Evolutionary conservation across 106 monocot genomes (phyloP).

Genomic region (Dactylorhiza incarnata): DNA sequence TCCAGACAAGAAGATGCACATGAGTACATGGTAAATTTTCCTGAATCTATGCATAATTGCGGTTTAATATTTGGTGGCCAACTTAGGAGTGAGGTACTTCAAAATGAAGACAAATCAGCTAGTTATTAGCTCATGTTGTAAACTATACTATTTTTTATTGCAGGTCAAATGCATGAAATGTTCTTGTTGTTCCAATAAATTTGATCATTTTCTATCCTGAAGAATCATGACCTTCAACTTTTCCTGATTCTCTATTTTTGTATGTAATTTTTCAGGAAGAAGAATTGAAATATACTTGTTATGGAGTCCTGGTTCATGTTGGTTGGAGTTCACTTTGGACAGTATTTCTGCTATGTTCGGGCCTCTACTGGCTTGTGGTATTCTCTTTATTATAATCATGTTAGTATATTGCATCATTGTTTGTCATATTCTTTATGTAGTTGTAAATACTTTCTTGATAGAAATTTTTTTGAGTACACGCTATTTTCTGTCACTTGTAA

Average conservation of each 20-base stretch:
- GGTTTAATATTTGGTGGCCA: conserved; percentile 97
- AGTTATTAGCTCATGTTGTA: neutral
- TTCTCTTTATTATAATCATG: conserved; percentile 71
- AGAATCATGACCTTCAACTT: conserved; percentile 5
- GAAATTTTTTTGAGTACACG: neutral
- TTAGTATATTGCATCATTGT: conserved; percentile 11
- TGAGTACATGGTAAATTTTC: conserved; percentile 93
- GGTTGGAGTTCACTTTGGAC: conserved; percentile 68
- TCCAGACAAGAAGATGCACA: conserved; percentile 98
- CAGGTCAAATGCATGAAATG: conserved; percentile 93
- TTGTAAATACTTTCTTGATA: neutral
- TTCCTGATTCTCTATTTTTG: neutral
- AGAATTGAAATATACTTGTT: conserved; percentile 54
- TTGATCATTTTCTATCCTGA: no score
- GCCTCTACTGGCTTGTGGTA: conserved; percentile 68
- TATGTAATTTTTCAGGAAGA: conserved; percentile 26
- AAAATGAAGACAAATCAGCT: neutral
- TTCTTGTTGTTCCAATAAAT: conserved; percentile 63
- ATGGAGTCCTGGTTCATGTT: conserved; percentile 74
- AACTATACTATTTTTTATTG: neutral
- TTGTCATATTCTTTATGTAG: neutral
- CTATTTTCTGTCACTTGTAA: no score
- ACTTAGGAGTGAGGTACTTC: conserved; percentile 82
- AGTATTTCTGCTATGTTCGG: conserved; percentile 73
- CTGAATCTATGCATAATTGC: conserved; percentile 96